Conservation (phyloP, 176 grass and related monocot genomes). For the Oryza glumipatula region DNA sequence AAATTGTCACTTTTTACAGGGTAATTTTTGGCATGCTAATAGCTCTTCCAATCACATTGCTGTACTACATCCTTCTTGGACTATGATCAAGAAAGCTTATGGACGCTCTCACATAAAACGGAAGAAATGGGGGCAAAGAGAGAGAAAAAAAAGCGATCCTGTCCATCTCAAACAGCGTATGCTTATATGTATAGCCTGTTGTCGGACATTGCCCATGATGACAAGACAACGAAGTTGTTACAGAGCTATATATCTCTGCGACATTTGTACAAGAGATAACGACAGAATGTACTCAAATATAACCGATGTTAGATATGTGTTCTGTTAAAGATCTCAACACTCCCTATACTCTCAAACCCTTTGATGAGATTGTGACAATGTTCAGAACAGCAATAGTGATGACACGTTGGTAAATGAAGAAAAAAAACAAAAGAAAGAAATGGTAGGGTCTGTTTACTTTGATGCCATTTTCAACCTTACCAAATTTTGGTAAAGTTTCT, state of each 20-base stretch:
- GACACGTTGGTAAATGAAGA: background rate
- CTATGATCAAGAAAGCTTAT: constrained; percentile 44
- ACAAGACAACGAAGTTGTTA: background rate
- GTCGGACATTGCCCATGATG: background rate
- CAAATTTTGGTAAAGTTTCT: no score
- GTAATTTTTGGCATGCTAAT: constrained; percentile 98
- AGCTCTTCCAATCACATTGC: constrained; percentile 78
- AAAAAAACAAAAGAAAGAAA: background rate
- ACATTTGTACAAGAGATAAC: background rate
- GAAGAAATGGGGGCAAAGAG: background rate
- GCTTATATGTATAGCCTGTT: background rate
- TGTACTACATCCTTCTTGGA: constrained; percentile 81
- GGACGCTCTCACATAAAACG: background rate
- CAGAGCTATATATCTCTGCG: background rate
- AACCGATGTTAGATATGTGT: background rate
- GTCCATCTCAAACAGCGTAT: background rate
- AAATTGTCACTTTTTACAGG: constrained; percentile 39
- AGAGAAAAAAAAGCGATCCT: background rate
- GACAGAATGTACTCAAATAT: background rate
- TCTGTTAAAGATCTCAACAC: background rate
- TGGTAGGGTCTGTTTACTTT: background rate
- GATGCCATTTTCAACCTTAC: no score
- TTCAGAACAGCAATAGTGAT: background rate
- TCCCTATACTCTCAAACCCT: background rate
- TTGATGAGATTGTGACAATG: background rate